phyloP scores from a whole-genome alignment of 441 rosid species.

The Geranium incanum region DNA sequence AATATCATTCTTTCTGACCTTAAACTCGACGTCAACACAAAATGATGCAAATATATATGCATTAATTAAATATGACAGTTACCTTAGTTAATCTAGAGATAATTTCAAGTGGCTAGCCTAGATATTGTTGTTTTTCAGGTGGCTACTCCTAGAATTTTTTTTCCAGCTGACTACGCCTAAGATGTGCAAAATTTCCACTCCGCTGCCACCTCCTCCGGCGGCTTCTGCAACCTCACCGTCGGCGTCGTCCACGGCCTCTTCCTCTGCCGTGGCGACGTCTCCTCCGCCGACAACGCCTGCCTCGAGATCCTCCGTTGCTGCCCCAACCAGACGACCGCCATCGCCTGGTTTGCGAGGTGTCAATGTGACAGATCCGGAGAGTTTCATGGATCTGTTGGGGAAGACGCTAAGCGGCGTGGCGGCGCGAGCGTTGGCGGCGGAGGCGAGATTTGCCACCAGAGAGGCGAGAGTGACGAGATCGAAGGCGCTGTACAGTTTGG shows the following conservation, averaged over 20 bases:
- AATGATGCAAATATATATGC: no score
- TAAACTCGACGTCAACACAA: no score
- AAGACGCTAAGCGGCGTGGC: conserved; percentile 19
- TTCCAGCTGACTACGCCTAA: no score
- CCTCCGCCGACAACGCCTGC: conserved; percentile 22
- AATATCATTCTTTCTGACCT: no score
- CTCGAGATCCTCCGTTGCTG: conserved; percentile 26
- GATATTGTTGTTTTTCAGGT: no score
- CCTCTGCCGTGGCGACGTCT: conserved; percentile 51
- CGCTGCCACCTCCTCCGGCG: conserved; percentile 20
- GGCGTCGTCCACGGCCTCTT: conserved; percentile 32
- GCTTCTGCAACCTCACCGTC: conserved; percentile 42
- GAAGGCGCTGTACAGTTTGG: conserved; percentile 27
- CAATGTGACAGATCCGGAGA: conserved; percentile 8
- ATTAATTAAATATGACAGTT: no score
- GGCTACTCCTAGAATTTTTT: no score
- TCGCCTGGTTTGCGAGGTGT: conserved; percentile 31
- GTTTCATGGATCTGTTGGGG: conserved; percentile 18
- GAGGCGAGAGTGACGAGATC: neutral
- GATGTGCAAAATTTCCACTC: conserved; percentile 10
- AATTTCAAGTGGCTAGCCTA: no score
- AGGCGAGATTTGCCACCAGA: conserved; percentile 30
- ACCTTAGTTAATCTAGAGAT: no score
- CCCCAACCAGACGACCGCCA: conserved; percentile 40
- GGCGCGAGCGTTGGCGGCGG: conserved; percentile 27